A percentile compares a stretch with the other conserved stretches of the same genome.
These are phyloP conservation scores for Elongisporangium senticosum DNA, from an alignment of 352 stramenopile species.

Conservation along the genomic window DNA sequence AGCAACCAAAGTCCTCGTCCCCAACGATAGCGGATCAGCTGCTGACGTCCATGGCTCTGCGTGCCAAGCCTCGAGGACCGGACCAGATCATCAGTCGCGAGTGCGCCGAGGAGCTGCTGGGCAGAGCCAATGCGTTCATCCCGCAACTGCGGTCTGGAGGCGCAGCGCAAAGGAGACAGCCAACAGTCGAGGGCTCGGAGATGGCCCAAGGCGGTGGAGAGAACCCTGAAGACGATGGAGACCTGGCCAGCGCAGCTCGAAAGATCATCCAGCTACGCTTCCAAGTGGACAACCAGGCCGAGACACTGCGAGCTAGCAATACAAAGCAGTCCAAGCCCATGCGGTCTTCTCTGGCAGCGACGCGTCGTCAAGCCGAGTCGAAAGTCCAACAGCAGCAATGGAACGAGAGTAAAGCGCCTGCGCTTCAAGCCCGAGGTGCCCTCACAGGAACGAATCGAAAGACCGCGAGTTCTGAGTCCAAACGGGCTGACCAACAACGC, in stretches of 20 bases:
- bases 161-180: neutral
- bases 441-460: neutral
- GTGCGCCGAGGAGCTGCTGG: conserved; percentile 49
- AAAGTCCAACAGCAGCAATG: neutral
- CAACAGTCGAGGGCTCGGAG: neutral
- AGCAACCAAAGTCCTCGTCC: neutral
- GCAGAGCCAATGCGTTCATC: conserved; percentile 48
- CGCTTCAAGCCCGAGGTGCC: neutral
- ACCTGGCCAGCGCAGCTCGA: conserved; percentile 19
- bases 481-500: neutral
- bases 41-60: conserved; percentile 21
- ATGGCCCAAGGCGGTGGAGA: neutral
- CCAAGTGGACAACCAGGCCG: conserved; percentile 32
- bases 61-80: conserved; percentile 12
- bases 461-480: neutral
- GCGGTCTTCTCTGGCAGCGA: neutral
- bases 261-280: conserved; percentile 47
- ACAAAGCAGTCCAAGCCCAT: neutral
- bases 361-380: neutral
- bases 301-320: conserved; percentile 19
- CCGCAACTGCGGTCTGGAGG: conserved; percentile 11
- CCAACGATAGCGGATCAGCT: conserved; percentile 37
- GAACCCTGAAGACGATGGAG: neutral
- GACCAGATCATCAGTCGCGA: conserved; percentile 31
- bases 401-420: neutral